A percentile compares a stretch with the other conserved stretches of the same genome.
Evolutionary conservation across 1,139 yeast genomes (phyloP).

Genomic region (Candida sp.): DNA sequence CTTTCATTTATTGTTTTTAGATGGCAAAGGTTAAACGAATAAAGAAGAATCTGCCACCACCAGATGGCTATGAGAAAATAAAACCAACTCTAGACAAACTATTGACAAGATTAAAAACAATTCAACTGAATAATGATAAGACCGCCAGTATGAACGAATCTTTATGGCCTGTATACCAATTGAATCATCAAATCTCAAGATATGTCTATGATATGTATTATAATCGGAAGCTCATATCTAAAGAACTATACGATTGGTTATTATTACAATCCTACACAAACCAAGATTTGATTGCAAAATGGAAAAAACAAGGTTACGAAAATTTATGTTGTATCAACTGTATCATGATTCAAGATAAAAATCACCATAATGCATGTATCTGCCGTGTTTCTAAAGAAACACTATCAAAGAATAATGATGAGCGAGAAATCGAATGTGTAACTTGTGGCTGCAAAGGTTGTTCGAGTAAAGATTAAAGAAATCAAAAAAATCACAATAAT

Average conservation of each 20-base stretch:
- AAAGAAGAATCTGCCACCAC: conserved; percentile 50
- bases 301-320: conserved; percentile 92
- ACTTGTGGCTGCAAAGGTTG: conserved; percentile 93
- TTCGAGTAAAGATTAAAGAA: conserved; percentile 64
- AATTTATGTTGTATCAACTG: conserved; percentile 81
- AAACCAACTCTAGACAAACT: conserved; percentile 68
- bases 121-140: conserved; percentile 34
- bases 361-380: conserved; percentile 70
- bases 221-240: conserved; percentile 62
- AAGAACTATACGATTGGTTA: conserved; percentile 73
- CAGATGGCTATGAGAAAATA: conserved; percentile 74
- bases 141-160: conserved; percentile 46
- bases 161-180: conserved; percentile 65
- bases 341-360: conserved; percentile 61
- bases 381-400: conserved; percentile 79
- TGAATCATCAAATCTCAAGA: conserved; percentile 73
- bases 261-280: conserved; percentile 67
- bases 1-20: neutral
- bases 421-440: conserved; percentile 54
- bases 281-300: conserved; percentile 74
- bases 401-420: conserved; percentile 34
- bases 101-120: conserved; percentile 55
- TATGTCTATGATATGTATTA: conserved; percentile 75
- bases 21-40: conserved; percentile 44
- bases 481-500: neutral